phyloP scores from a whole-genome alignment of 345 rosid species.

The Dovyalis caffra region DNA sequence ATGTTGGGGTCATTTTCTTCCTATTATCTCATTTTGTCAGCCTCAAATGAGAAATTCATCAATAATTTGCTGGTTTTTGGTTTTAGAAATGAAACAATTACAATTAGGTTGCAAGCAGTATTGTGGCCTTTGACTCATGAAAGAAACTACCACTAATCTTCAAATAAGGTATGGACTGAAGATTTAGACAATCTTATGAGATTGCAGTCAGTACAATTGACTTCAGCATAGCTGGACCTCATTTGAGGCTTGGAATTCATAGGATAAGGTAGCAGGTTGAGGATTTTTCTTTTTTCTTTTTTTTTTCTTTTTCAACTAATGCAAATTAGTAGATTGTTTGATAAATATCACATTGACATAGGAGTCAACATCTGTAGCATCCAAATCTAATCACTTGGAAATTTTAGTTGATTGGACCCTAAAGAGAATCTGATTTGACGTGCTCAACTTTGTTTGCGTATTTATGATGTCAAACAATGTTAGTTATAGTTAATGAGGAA shows the following conservation, averaged over 20 bases:
- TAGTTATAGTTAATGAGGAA: background rate
- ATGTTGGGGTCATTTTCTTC: background rate
- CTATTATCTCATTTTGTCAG: background rate
- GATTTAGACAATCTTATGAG: no score
- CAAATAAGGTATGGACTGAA: no score
- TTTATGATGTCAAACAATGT: constrained; percentile 1
- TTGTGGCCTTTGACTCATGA: no score
- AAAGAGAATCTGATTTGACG: background rate
- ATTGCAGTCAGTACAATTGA: no score
- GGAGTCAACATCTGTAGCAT: background rate
- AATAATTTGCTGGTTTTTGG: background rate
- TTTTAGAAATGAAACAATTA: background rate
- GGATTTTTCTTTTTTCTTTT: no score
- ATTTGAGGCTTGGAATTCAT: no score
- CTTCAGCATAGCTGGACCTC: background rate
- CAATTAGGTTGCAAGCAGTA: no score
- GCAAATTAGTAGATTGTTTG: background rate
- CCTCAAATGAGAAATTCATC: background rate
- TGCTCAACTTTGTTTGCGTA: background rate
- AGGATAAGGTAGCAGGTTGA: no score
- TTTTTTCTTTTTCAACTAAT: no score
- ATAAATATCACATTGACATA: background rate
- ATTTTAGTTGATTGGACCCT: background rate
- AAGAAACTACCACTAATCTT: no score
- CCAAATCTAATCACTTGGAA: constrained; percentile 5